Conservation (phyloP, 495 filamentous ascomycete species). For the Trichoderma virens region DNA sequence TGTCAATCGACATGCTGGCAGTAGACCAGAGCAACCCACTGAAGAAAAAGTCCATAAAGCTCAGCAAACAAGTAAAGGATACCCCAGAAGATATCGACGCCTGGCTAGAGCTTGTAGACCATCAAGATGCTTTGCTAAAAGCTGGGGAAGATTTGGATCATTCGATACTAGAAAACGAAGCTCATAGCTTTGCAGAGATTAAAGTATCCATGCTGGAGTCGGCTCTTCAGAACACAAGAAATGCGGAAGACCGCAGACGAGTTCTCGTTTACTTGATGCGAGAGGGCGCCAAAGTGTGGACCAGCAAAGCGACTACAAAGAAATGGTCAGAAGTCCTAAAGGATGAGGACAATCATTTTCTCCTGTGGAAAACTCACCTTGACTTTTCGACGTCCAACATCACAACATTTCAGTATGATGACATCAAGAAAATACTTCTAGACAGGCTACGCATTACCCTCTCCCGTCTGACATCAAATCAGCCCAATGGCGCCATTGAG, state of each 20-base stretch:
- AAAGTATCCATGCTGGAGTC: constrained; percentile 76
- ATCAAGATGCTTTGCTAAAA: constrained; percentile 61
- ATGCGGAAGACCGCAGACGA: constrained; percentile 38
- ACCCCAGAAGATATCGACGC: constrained; percentile 56
- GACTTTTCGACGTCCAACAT: constrained; percentile 68
- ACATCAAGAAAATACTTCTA: constrained; percentile 47
- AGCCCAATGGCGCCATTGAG: constrained; percentile 23
- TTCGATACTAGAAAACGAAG: constrained; percentile 52
- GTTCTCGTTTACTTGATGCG: constrained; percentile 62
- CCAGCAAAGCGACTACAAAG: constrained; percentile 46
- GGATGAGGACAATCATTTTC: constrained; percentile 48
- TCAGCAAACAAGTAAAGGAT: constrained; percentile 52
- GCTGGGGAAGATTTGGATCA: constrained; percentile 26
- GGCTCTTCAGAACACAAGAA: constrained; percentile 51
- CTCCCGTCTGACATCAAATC: constrained; percentile 20
- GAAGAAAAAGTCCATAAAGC: constrained; percentile 44
- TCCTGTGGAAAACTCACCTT: constrained; percentile 67
- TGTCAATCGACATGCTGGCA: constrained; percentile 22
- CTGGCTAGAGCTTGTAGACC: constrained; percentile 70
- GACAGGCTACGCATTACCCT: constrained; percentile 48
- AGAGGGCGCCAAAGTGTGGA: constrained; percentile 68
- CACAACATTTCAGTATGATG: constrained; percentile 59
- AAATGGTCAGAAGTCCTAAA: constrained; percentile 58
- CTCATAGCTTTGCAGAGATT: constrained; percentile 61
- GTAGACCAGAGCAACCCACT: constrained; percentile 32